A percentile compares a stretch with the other conserved stretches of the same genome.
Conservation (phyloP, 2,329 filamentous ascomycete genomes). For the Colletotrichum costaricense region DNA sequence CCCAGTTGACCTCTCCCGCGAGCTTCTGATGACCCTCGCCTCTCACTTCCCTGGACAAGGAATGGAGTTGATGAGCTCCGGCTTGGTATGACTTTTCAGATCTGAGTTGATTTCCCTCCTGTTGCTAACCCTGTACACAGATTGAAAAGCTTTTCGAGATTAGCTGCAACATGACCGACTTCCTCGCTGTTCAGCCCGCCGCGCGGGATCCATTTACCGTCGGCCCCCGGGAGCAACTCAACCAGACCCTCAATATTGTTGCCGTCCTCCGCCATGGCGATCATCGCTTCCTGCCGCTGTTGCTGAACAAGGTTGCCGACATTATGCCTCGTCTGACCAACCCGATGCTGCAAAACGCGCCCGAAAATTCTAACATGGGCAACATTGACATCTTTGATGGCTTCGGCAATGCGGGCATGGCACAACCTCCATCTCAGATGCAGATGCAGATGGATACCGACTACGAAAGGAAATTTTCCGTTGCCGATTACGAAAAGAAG, state of each 20-base stretch:
- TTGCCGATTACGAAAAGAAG: conserved; percentile 56
- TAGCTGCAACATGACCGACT: conserved; percentile 78
- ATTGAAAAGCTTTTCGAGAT: conserved; percentile 86
- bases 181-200: conserved; percentile 73
- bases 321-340: conserved; percentile 72
- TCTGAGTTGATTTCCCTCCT: neutral
- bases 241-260: conserved; percentile 74
- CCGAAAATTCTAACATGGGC: conserved; percentile 64
- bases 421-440: conserved; percentile 57
- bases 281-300: conserved; percentile 79
- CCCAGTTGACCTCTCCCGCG: conserved; percentile 70
- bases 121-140: conserved; percentile 46
- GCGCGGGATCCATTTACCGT: conserved; percentile 71
- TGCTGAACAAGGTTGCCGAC: conserved; percentile 81
- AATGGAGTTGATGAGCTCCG: conserved; percentile 80
- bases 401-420: conserved; percentile 72
- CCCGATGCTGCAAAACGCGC: conserved; percentile 69
- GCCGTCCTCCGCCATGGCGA: conserved; percentile 80
- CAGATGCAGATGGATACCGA: conserved; percentile 59
- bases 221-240: conserved; percentile 79
- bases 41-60: conserved; percentile 77
- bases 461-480: conserved; percentile 57
- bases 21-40: conserved; percentile 73
- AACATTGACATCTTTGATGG: conserved; percentile 74
- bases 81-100: conserved; percentile 66